A percentile compares a stretch with the other conserved stretches of the same genome.
Evolutionary conservation across 306 rosid genomes (phyloP).

Genomic region (Cucurbita pepo): DNA sequence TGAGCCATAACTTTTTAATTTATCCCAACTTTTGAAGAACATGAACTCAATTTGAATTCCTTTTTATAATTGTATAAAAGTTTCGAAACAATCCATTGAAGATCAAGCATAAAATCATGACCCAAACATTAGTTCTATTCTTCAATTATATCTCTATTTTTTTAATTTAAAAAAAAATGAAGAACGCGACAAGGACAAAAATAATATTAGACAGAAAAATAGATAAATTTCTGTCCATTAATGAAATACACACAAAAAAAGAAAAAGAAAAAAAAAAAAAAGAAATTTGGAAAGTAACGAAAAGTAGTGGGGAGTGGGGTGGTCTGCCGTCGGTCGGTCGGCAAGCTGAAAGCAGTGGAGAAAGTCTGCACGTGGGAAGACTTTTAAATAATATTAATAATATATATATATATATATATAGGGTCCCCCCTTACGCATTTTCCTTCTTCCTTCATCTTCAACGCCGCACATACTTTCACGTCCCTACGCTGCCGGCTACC

Average conservation of each 20-base stretch:
- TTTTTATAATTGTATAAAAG: not conserved
- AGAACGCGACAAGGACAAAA: not conserved
- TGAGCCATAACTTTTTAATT: too few relatives aligned
- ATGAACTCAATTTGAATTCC: not conserved
- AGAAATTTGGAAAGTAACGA: not conserved
- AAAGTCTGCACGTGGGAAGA: conserved; percentile 2
- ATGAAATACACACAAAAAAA: not conserved
- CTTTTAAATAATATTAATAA: not conserved
- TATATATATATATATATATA: not conserved
- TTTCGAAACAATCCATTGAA: not conserved
- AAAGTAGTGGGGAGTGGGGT: not conserved
- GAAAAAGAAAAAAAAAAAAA: not conserved
- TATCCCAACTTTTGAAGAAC: not conserved
- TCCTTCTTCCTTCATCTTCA: not conserved
- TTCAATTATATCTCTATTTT: not conserved
- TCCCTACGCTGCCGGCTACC: conserved; percentile 3
- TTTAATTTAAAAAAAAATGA: not conserved
- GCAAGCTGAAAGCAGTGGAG: not conserved
- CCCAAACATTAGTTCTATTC: not conserved
- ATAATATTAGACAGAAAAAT: not conserved
- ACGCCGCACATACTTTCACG: not conserved
- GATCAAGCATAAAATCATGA: not conserved
- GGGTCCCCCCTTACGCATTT: not conserved
- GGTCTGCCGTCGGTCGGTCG: not conserved
- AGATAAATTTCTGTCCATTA: not conserved